Base-by-base conservation (phyloP, 2,329 filamentous ascomycete genomes). In the Trichoderma atrobrunneum region DNA sequence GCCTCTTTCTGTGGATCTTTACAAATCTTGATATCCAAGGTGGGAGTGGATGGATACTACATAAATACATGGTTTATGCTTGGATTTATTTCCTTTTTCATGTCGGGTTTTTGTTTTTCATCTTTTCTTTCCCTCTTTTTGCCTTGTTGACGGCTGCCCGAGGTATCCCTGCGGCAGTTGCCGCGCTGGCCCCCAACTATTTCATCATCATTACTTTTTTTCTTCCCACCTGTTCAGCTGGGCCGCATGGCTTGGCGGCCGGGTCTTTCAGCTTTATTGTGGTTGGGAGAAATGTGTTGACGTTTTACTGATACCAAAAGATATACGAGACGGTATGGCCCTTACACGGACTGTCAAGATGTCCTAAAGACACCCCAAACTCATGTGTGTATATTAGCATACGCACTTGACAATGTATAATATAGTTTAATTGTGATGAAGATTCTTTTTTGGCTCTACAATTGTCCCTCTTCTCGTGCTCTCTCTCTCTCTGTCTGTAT, bases 391-490 rank as follows among this genome's bases (percentile, higher is more conserved):
- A 43, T 70, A 70, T 54, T 54, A 54, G 39, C 57, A 70, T 70
- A 62, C 51, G 39, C 66, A 70, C 66, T 51, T 34, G 57, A 24
- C 39, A 70, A 70, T 70, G 66, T 70, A 70, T 70, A 70, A 70
- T 70, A 61, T 70, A 70, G 39, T 62, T 51, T 26, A 62, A 61
- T 62, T 60, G 36, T 54, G 57, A 70, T 30, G 66, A 61, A 59
- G 12, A 68, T 26, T 18, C 16, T n/a, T 43, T 54, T 43, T 62
- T 30, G 28, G 12, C 54, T 60, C 8, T 51, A 32, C 14, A 48
- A n/a, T 10, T 54, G 7, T 54, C 10, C n/a, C 14, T 60, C 12
- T 26, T 3, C 14, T 5, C 1, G 11, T 34, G 18, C 21, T 18
- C 32, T 21, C 24, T 14, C n/a, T 54, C 14, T 30, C 18, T 36